Conservation (phyloP, 2,329 filamentous ascomycete genomes). For the Ramularia endophylla region DNA sequence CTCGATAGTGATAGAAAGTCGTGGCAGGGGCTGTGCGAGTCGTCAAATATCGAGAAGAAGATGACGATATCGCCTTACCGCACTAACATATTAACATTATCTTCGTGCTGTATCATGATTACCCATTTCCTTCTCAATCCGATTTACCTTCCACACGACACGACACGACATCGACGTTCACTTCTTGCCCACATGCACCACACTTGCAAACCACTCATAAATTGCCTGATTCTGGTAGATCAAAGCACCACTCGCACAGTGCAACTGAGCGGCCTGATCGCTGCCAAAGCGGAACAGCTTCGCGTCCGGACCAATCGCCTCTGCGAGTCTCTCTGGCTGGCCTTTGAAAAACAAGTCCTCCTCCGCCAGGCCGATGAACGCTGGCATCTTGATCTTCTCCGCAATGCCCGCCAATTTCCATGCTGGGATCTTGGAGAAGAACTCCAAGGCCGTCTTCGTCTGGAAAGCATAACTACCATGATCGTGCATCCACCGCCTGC, state of each 20-base stretch:
- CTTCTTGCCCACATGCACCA: too few species aligned
- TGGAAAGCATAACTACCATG: conserved; percentile 16
- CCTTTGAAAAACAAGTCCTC: conserved; percentile 26
- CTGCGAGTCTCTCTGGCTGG: conserved; percentile 16
- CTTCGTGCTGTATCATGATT: too few species aligned
- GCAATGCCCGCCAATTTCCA: background rate
- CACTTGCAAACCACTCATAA: background rate
- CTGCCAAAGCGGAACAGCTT: background rate
- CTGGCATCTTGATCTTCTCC: conserved; percentile 22
- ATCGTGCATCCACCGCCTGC: conserved; percentile 11
- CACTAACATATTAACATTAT: too few species aligned
- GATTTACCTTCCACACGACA: too few species aligned
- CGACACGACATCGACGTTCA: too few species aligned
- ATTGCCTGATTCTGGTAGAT: background rate
- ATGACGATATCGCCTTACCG: too few species aligned
- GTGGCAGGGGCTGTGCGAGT: too few species aligned
- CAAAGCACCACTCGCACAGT: background rate
- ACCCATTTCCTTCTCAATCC: too few species aligned
- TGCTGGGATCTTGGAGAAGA: conserved; percentile 2
- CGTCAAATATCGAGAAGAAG: too few species aligned
- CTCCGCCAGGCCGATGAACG: conserved; percentile 23
- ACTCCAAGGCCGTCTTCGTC: conserved; percentile 2
- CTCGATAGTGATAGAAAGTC: too few species aligned
- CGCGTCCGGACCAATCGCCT: background rate
- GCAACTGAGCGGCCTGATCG: background rate